Evolutionary conservation across 176 grass and related monocot species (phyloP).

Genomic region (sorghum (Sorghum bicolor)): DNA sequence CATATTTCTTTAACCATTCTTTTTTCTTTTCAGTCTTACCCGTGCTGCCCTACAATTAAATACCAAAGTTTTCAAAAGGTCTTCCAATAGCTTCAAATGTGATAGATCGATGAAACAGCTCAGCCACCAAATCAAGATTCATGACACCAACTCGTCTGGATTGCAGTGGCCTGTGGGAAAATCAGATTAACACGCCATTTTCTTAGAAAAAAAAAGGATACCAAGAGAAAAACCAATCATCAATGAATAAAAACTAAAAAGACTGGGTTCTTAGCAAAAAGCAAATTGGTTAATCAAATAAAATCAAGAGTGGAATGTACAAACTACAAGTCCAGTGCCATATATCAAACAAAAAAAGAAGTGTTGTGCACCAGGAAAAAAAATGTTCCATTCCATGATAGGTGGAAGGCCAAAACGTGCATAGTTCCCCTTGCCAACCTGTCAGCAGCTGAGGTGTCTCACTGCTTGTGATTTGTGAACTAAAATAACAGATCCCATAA

Average conservation of each 20-base stretch:
- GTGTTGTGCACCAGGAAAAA: background rate
- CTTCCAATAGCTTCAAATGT: background rate
- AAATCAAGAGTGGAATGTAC: background rate
- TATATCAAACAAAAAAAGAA: background rate
- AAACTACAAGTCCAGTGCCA: background rate
- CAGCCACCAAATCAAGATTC: constrained; percentile 11
- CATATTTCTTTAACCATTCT: background rate
- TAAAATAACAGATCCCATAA: background rate
- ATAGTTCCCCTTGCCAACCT: background rate
- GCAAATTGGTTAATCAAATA: background rate
- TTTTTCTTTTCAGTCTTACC: background rate
- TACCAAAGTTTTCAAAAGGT: background rate
- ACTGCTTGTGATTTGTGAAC: background rate
- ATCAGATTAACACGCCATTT: background rate
- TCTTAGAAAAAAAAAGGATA: background rate
- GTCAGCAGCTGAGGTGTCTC: background rate
- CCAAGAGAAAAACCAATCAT: background rate
- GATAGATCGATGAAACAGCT: background rate
- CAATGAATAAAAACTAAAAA: background rate
- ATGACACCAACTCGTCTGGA: background rate
- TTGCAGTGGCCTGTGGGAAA: constrained; percentile 18
- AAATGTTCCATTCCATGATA: background rate
- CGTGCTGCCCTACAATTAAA: background rate
- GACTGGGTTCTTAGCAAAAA: background rate
- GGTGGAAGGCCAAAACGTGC: background rate